A percentile compares a stretch with the other conserved stretches of the same genome.
Evolutionary conservation across 495 filamentous ascomycete genomes (phyloP).

Genomic region (Penicillium tannophilum): DNA sequence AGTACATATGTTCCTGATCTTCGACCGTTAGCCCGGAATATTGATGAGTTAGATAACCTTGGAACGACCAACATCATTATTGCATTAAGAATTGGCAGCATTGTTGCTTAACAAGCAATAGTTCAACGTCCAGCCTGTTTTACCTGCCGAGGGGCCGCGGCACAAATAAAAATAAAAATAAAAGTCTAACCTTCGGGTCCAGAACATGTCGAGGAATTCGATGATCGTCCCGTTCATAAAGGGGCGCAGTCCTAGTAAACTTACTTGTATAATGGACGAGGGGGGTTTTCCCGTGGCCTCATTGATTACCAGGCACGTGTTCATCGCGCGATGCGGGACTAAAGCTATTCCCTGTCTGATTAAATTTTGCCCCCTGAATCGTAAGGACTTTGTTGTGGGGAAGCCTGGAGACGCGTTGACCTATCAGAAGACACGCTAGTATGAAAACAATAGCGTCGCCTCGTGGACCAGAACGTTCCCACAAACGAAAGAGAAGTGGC

Average conservation of each 20-base stretch:
- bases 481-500: neutral
- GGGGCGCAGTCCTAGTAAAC: neutral
- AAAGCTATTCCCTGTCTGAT: constrained; percentile 2
- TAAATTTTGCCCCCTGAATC: constrained; percentile 4
- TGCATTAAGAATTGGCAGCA: neutral
- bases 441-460: neutral
- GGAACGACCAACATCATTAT: neutral
- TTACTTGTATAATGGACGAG: neutral
- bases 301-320: constrained; percentile 7
- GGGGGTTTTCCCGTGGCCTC: neutral
- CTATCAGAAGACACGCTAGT: constrained; percentile 1
- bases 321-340: constrained; percentile 5
- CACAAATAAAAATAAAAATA: neutral
- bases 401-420: neutral
- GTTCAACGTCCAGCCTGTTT: constrained; percentile 13
- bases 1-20: neutral
- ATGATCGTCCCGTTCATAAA: constrained; percentile 9
- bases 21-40: constrained; percentile 2
- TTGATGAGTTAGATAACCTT: neutral
- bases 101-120: constrained; percentile 9
- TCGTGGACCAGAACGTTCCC: constrained; percentile 5
- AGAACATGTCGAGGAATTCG: constrained; percentile 8
- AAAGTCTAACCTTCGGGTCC: constrained; percentile 2
- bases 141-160: constrained; percentile 1
- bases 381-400: constrained; percentile 3